Conservation (phyloP, 495 filamentous ascomycete genomes). For the Penicillium riverlandense region DNA sequence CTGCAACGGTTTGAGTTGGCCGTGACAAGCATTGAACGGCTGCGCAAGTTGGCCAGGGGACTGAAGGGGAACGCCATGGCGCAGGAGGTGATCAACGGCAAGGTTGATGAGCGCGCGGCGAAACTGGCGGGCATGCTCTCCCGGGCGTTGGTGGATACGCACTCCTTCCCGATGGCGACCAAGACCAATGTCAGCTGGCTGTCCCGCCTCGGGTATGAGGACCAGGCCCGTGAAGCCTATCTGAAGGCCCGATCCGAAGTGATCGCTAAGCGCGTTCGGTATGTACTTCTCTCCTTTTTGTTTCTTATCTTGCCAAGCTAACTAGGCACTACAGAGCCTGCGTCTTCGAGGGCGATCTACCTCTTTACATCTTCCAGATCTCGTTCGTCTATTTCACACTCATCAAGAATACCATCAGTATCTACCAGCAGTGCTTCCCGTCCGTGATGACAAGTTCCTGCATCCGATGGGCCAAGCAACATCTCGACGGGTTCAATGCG, state of each 20-base stretch:
- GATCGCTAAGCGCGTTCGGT: slow-evolving; percentile 77
- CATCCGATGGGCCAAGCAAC: slow-evolving; percentile 92
- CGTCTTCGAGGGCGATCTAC: slow-evolving; percentile 87
- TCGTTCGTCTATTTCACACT: slow-evolving; percentile 94
- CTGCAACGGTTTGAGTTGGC: slow-evolving; percentile 84
- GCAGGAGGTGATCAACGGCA: slow-evolving; percentile 80
- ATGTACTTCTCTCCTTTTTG: slow-evolving; percentile 18
- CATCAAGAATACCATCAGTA: slow-evolving; percentile 81
- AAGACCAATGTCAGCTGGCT: slow-evolving; percentile 75
- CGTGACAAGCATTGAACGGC: slow-evolving; percentile 71
- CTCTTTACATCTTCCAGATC: slow-evolving; percentile 89
- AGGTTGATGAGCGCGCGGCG: slow-evolving; percentile 78
- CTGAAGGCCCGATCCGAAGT: slow-evolving; percentile 67
- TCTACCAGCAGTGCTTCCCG: slow-evolving; percentile 86
- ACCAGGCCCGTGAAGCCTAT: slow-evolving; percentile 80
- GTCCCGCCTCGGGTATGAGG: slow-evolving; percentile 77
- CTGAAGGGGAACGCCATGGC: slow-evolving; percentile 79
- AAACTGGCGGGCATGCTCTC: slow-evolving; percentile 70
- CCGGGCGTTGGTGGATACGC: slow-evolving; percentile 63
- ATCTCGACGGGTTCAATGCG: slow-evolving; percentile 82
- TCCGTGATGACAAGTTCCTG: slow-evolving; percentile 79
- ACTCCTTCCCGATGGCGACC: slow-evolving; percentile 65
- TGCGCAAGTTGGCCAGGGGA: slow-evolving; percentile 68
- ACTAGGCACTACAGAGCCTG: slow-evolving; percentile 54
- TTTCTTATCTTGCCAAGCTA: not conserved